A percentile compares a stretch with the other conserved stretches of the same genome.
Conservation (phyloP, 106 monocot species). For the Dioscorea dumetorum region DNA sequence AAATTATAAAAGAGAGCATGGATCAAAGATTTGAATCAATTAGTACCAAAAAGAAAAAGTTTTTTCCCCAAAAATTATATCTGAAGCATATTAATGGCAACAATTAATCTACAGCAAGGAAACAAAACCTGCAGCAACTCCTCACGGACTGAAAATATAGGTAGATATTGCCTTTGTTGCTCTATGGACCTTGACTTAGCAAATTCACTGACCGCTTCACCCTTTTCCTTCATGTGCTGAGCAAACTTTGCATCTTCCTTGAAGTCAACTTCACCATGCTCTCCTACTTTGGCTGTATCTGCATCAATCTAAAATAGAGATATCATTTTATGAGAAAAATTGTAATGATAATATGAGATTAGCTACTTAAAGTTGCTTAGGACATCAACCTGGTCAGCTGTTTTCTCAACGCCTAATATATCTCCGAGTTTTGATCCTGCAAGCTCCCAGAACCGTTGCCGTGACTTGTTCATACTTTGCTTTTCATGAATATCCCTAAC, state of each 20-base stretch:
- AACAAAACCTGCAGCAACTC: slow-evolving; percentile 69
- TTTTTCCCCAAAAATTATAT: neutral
- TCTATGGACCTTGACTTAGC: slow-evolving; percentile 76
- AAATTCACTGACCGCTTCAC: slow-evolving; percentile 91
- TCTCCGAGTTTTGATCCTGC: slow-evolving; percentile 97
- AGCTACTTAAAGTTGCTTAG: too few relatives aligned
- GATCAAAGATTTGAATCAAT: too few relatives aligned
- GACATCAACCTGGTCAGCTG: slow-evolving; percentile 71
- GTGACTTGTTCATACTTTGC: slow-evolving; percentile 95
- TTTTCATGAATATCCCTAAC: slow-evolving; percentile 97
- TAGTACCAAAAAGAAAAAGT: too few relatives aligned
- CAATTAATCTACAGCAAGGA: neutral
- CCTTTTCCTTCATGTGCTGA: slow-evolving; percentile 73
- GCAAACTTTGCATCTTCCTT: slow-evolving; percentile 87
- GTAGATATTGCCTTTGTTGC: slow-evolving; percentile 86
- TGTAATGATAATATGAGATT: too few relatives aligned
- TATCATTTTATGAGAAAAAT: neutral
- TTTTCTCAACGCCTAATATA: slow-evolving; percentile 91
- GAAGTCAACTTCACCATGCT: slow-evolving; percentile 76
- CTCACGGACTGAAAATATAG: slow-evolving; percentile 84
- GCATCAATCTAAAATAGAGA: slow-evolving; percentile 67
- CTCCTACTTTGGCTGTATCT: slow-evolving; percentile 84
- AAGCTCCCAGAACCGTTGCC: slow-evolving; percentile 96
- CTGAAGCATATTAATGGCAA: neutral
- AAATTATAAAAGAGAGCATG: too few relatives aligned